A percentile compares a stretch with the other conserved stretches of the same genome.
These are phyloP conservation scores for Xanthoconium stramineum DNA, from an alignment of 768 basidiomycete species.

Conservation along the genomic window DNA sequence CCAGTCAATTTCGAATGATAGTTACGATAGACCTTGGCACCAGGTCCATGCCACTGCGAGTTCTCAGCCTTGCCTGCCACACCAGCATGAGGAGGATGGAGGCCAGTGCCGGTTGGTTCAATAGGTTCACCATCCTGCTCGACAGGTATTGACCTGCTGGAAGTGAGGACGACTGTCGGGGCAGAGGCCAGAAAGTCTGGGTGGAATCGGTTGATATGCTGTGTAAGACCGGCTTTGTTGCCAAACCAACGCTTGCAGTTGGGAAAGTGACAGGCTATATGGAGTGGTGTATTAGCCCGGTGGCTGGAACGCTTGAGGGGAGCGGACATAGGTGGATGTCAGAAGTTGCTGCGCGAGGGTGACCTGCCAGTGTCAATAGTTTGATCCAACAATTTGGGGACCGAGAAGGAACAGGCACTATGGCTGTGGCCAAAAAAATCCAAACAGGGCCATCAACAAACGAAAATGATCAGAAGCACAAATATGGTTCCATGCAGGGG, in stretches of 20 bases:
- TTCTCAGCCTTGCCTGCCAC: neutral
- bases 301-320: neutral
- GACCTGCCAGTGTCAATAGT: neutral
- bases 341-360: neutral
- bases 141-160: neutral
- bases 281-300: neutral
- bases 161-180: neutral
- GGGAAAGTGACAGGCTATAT: neutral
- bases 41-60: neutral
- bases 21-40: conserved; percentile 2
- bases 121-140: neutral
- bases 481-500: too few species aligned
- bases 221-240: neutral
- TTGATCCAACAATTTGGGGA: too few species aligned
- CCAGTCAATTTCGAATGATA: neutral
- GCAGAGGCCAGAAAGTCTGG: neutral
- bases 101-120: neutral
- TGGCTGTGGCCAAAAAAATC: too few species aligned
- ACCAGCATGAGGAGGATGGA: neutral
- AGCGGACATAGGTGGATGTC: neutral
- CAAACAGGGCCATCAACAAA: too few species aligned
- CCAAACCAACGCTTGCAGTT: neutral
- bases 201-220: neutral
- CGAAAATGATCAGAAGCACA: too few species aligned
- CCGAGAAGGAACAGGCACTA: too few species aligned